Conservation (phyloP, 2,329 filamentous ascomycete genomes). For the Peltaster fructicola region DNA sequence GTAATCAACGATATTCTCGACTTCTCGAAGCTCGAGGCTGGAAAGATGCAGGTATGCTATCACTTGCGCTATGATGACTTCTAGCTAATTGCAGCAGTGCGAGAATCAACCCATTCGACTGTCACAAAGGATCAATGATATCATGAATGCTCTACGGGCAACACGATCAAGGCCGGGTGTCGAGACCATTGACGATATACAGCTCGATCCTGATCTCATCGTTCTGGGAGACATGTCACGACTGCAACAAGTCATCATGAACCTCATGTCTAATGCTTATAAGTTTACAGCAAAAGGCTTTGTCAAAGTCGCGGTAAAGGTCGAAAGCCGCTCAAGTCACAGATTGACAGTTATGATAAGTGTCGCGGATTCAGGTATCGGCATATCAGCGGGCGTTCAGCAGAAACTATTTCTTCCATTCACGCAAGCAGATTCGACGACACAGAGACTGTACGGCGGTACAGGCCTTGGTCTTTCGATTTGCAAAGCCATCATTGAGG, state of each 20-base stretch:
- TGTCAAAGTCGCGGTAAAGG: constrained; percentile 62
- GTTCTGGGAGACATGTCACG: constrained; percentile 34
- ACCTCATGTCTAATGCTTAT: constrained; percentile 80
- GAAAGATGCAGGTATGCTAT: constrained; percentile 43
- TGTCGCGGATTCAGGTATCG: constrained; percentile 80
- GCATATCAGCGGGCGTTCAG: constrained; percentile 66
- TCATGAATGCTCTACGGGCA: constrained; percentile 44
- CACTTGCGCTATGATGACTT: no score
- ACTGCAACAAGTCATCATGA: constrained; percentile 43
- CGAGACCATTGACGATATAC: constrained; percentile 37
- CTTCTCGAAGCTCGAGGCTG: constrained; percentile 35
- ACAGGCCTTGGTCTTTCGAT: constrained; percentile 84
- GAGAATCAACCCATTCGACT: constrained; percentile 37
- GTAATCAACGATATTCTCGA: constrained; percentile 37
- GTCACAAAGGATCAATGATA: constrained; percentile 43
- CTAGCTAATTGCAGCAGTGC: no score
- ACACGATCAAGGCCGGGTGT: constrained; percentile 44
- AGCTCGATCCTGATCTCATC: constrained; percentile 37
- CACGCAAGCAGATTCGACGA: constrained; percentile 80
- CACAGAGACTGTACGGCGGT: constrained; percentile 77
- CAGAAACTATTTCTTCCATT: constrained; percentile 83
- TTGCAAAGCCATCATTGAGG: constrained; percentile 85
- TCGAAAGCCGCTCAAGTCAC: constrained; percentile 53
- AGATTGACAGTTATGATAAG: constrained; percentile 64
- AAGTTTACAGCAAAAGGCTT: constrained; percentile 83